A percentile compares a stretch with the other conserved stretches of the same genome.
phyloP scores from a whole-genome alignment of 345 rosid genomes.

The Citrus inodora region DNA sequence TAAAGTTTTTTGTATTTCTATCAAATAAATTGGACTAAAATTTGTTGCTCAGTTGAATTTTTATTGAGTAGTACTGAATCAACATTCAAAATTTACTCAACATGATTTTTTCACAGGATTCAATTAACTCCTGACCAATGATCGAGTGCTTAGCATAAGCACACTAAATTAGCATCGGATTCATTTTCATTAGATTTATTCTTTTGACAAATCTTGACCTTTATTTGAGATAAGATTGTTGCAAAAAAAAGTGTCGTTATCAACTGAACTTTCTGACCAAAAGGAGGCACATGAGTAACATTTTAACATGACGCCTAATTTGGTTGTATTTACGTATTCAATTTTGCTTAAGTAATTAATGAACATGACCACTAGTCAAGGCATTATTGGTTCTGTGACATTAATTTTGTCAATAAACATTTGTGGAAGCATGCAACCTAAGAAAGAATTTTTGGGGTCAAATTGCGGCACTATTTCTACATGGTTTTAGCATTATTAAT shows the following conservation, averaged over 20 bases:
- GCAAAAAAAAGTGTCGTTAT: too few relatives aligned
- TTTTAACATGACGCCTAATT: not conserved
- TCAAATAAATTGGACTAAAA: too few relatives aligned
- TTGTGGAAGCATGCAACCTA: not conserved
- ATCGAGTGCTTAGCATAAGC: too few relatives aligned
- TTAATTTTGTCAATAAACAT: not conserved
- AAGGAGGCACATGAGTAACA: not conserved
- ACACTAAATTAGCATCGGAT: too few relatives aligned
- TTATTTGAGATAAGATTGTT: not conserved
- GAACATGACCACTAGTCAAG: not conserved
- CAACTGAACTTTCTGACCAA: not conserved
- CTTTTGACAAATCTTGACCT: not conserved
- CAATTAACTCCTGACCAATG: too few relatives aligned
- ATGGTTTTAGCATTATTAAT: not conserved
- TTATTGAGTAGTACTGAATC: too few relatives aligned
- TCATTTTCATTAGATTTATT: too few relatives aligned
- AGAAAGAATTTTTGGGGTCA: not conserved
- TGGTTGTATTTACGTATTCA: not conserved
- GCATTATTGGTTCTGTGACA: not conserved
- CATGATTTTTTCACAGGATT: too few relatives aligned
- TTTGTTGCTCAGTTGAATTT: too few relatives aligned
- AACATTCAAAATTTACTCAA: too few relatives aligned
- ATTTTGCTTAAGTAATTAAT: not conserved
- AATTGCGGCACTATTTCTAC: not conserved
- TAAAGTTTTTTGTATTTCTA: too few relatives aligned